A percentile compares a stretch with the other conserved stretches of the same genome.
phyloP scores from a whole-genome alignment of 1,139 yeast species.

The Yamadazyma buinensis region DNA sequence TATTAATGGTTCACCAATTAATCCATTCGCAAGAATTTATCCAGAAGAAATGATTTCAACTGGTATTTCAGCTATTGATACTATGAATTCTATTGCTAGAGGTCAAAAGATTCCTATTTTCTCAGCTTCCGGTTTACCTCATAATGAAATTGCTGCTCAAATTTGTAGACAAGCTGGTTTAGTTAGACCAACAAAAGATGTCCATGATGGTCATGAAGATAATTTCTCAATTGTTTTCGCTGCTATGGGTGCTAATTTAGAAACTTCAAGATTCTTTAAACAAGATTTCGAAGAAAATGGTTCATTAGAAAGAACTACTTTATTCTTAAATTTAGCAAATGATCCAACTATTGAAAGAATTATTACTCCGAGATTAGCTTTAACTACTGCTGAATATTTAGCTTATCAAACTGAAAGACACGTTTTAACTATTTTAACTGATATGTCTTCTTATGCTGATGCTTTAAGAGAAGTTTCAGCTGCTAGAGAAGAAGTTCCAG shows the following conservation, averaged over 20 bases:
- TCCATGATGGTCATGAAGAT: slow-evolving; percentile 99
- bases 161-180: slow-evolving; percentile 99
- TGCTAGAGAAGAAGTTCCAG: slow-evolving; percentile 99
- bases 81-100: slow-evolving; percentile 99
- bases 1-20: slow-evolving; percentile 97
- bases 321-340: slow-evolving; percentile 94
- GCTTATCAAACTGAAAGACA: slow-evolving; percentile 99
- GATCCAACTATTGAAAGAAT: slow-evolving; percentile 99
- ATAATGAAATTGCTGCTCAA: slow-evolving; percentile 99
- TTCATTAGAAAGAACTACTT: slow-evolving; percentile 93
- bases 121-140: slow-evolving; percentile 99
- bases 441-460: slow-evolving; percentile 99
- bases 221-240: slow-evolving; percentile 98
- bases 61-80: slow-evolving; percentile 96
- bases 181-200: slow-evolving; percentile 98
- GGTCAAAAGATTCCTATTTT: slow-evolving; percentile 99
- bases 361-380: slow-evolving; percentile 98
- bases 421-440: slow-evolving; percentile 95
- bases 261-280: slow-evolving; percentile 60
- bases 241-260: slow-evolving; percentile 62
- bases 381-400: slow-evolving; percentile 96
- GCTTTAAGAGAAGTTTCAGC: slow-evolving; percentile 99
- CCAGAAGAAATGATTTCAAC: slow-evolving; percentile 99
- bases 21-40: slow-evolving; percentile 95
- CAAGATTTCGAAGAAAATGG: slow-evolving; percentile 99